Evolutionary conservation across 192 early-diverging fungal species (phyloP).

Genomic region (Podila horticola): DNA sequence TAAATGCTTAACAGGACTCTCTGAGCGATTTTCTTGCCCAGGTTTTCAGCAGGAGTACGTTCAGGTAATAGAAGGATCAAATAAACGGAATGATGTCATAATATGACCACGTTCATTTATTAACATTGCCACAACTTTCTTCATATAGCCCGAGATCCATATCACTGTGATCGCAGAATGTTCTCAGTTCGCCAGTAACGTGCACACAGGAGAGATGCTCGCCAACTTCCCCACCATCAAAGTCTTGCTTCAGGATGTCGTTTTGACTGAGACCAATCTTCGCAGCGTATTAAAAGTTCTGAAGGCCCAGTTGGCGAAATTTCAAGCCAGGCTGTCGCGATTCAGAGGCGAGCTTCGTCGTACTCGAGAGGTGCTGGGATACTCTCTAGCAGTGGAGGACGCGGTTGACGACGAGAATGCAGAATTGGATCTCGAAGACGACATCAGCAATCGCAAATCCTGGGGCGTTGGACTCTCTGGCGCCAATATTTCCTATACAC

Average conservation of each 20-base stretch:
- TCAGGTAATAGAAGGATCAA: conserved; percentile 20
- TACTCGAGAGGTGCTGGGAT: conserved; percentile 54
- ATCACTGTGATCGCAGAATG: conserved; percentile 70
- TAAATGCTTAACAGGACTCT: conserved; percentile 45
- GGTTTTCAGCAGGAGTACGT: conserved; percentile 31
- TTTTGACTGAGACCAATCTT: conserved; percentile 52
- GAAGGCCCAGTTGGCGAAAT: conserved; percentile 48
- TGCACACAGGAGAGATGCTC: conserved; percentile 64
- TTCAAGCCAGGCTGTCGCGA: conserved; percentile 52
- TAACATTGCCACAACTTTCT: neutral
- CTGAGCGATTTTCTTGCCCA: conserved; percentile 44
- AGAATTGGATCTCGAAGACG: conserved; percentile 47
- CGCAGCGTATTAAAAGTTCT: conserved; percentile 50
- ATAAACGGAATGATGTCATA: no score
- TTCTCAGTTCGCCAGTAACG: conserved; percentile 68
- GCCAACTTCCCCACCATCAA: conserved; percentile 69
- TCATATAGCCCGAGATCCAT: conserved; percentile 51
- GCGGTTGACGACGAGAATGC: conserved; percentile 39
- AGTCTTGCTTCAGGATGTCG: conserved; percentile 61
- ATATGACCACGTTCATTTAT: neutral
- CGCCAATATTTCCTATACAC: conserved; percentile 63
- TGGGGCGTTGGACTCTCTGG: conserved; percentile 70
- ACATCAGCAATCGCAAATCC: conserved; percentile 50
- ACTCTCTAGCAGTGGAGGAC: conserved; percentile 56
- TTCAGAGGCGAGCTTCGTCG: conserved; percentile 56